These are phyloP conservation scores for Sporothrix euskadiensis DNA, from an alignment of 2,329 filamentous ascomycete species.

Conservation along the genomic window DNA sequence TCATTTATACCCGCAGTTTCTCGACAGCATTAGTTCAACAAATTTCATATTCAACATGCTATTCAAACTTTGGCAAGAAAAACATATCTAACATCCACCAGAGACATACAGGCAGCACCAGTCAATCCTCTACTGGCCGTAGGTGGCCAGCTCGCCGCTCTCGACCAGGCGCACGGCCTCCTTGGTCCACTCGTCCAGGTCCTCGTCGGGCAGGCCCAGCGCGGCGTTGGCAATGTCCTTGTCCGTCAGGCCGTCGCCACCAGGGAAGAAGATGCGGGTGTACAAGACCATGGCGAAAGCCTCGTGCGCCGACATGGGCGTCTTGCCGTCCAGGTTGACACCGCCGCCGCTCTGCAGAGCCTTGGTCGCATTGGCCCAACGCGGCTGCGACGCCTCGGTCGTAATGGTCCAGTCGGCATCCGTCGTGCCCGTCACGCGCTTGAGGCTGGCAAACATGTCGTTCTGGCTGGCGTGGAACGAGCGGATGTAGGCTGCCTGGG, in stretches of 20 bases:
- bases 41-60: background rate
- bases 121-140: conserved; percentile 22
- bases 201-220: conserved; percentile 50
- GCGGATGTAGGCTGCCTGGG: conserved; percentile 47
- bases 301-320: conserved; percentile 40
- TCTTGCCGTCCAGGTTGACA: conserved; percentile 34
- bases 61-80: background rate
- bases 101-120: background rate
- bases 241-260: conserved; percentile 53
- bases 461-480: conserved; percentile 62
- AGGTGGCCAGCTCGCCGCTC: conserved; percentile 11
- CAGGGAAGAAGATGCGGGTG: conserved; percentile 53
- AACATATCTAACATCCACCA: background rate
- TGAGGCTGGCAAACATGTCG: conserved; percentile 64
- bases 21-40: background rate
- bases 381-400: conserved; percentile 48
- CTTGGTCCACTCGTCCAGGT: conserved; percentile 32
- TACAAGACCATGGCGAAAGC: conserved; percentile 58
- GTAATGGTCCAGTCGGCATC: conserved; percentile 62
- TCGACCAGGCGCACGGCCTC: conserved; percentile 27
- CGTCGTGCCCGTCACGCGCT: conserved; percentile 58
- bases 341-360: conserved; percentile 38
- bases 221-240: conserved; percentile 36
- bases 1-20: background rate
- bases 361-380: conserved; percentile 51